Percentiles rank a stretch among this genome's conserved stretches.
Conservation (phyloP, 257 asterid species). For the Buddleja alternifolia region DNA sequence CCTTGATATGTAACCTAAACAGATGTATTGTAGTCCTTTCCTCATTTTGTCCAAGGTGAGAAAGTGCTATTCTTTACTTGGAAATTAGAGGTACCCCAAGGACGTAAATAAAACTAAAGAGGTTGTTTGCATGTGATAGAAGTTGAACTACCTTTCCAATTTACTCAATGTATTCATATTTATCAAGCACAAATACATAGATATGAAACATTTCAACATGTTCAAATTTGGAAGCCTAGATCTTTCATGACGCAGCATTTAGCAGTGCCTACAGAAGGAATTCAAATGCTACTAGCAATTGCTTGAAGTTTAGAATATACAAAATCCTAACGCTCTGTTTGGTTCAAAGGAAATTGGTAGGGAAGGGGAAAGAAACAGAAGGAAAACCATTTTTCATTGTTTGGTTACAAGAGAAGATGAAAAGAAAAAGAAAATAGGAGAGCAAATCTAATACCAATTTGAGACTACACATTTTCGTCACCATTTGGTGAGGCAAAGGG, state of each 20-base stretch:
- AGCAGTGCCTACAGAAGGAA: background rate
- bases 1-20: background rate
- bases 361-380: too few relatives aligned
- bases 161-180: background rate
- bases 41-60: background rate
- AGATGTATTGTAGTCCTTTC: background rate
- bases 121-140: background rate
- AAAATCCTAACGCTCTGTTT: too few relatives aligned
- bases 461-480: too few relatives aligned
- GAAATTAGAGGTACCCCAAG: background rate
- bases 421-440: too few relatives aligned
- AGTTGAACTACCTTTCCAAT: background rate
- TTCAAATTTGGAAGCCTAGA: background rate
- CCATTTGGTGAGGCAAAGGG: too few relatives aligned
- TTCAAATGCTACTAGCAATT: background rate
- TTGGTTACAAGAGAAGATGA: too few relatives aligned
- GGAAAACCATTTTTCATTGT: too few relatives aligned
- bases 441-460: too few relatives aligned
- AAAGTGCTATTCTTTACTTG: conserved; percentile 1
- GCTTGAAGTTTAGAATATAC: background rate
- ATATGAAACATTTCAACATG: background rate
- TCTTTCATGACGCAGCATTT: background rate
- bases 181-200: background rate
- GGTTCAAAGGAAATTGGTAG: too few relatives aligned
- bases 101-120: background rate